Base-by-base conservation (phyloP, 441 rosid genomes). In the Cnidoscolus chayamansa region DNA sequence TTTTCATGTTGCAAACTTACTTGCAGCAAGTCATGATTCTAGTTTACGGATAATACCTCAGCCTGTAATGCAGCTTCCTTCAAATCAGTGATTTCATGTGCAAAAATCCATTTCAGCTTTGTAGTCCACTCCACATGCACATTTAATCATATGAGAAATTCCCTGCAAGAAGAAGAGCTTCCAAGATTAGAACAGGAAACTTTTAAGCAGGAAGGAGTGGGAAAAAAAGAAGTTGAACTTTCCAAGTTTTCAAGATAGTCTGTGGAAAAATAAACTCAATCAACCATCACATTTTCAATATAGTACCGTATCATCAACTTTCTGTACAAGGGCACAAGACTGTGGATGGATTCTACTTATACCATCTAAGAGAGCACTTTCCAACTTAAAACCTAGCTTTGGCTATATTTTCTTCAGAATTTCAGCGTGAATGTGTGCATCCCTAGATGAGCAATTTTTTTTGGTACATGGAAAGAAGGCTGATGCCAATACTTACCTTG, bases 71-170 rank as follows among this genome's bases (percentile, higher is more conserved):
- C 25, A 25, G 25, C 25, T 25, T 25, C 25, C 25, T 74, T 74
- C 70, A 69, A 49, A 16, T 17, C 76, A 32, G 45, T 47, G 56
- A 47, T 61, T 49, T 78, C 76, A 68, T 35, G 69, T 50, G 63
- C 56, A 61, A 63, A 64, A 45, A 55, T 65, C 69, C 70, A 74
- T 62, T 61, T 65, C 72, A 70, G 82, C 82, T 74, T 58, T 72
- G 83, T 78, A 85, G 56, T 79, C 82, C 56, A 74, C 53, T 70
- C 91, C 89, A 59, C 89, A 85, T 10, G 63, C 72, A 74, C 91
- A 85, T 63, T 78, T 81, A 65, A 84, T 73, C 72, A 70, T 74
- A 58, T 77, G 77, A 71, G 85, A 82, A 71, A 84, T 81, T 53
- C 85, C 89, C 87, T 85, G 81, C 12, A 35, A 63, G 45, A 72